These are phyloP conservation scores for Zygotorulaspora danielsina DNA, from an alignment of 805 yeast species.

Conservation along the genomic window DNA sequence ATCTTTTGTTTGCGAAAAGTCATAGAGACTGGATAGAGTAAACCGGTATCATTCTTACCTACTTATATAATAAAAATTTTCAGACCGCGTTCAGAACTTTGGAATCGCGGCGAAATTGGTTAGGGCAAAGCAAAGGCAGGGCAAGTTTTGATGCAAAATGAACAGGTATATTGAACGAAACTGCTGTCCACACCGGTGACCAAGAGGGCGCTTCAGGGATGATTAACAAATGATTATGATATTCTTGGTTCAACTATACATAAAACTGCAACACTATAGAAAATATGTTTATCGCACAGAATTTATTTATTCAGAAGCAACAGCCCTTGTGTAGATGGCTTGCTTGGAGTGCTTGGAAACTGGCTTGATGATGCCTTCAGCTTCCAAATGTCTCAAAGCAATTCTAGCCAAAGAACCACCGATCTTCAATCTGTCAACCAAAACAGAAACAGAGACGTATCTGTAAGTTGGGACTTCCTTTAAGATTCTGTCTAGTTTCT, in stretches of 20 bases:
- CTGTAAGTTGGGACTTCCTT: slow-evolving; percentile 99
- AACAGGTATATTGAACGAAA: too few relatives aligned
- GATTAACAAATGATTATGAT: slow-evolving; percentile 2
- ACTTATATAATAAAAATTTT: background rate
- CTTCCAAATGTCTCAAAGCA: slow-evolving; percentile 93
- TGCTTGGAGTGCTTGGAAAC: slow-evolving; percentile 95
- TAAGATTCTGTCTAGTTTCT: slow-evolving; percentile 97
- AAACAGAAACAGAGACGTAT: slow-evolving; percentile 94
- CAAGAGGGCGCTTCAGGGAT: too few relatives aligned
- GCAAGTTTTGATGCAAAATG: too few relatives aligned
- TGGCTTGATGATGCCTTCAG: slow-evolving; percentile 90
- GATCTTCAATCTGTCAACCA: slow-evolving; percentile 98
- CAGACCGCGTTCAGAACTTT: too few relatives aligned
- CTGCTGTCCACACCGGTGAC: too few relatives aligned
- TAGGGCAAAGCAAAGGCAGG: too few relatives aligned
- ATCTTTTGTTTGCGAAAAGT: too few relatives aligned
- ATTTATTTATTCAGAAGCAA: slow-evolving; percentile 51
- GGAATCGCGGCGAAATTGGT: too few relatives aligned
- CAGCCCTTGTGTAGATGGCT: slow-evolving; percentile 87
- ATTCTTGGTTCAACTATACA: slow-evolving; percentile 1
- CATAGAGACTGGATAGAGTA: too few relatives aligned
- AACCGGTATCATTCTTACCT: too few relatives aligned
- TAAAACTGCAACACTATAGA: slow-evolving; percentile 1
- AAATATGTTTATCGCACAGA: background rate
- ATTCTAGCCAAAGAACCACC: slow-evolving; percentile 99